A percentile compares a stretch with the other conserved stretches of the same genome.
These are phyloP conservation scores for Mycena epipterygia DNA, from an alignment of 768 basidiomycete genomes.

Conservation along the genomic window DNA sequence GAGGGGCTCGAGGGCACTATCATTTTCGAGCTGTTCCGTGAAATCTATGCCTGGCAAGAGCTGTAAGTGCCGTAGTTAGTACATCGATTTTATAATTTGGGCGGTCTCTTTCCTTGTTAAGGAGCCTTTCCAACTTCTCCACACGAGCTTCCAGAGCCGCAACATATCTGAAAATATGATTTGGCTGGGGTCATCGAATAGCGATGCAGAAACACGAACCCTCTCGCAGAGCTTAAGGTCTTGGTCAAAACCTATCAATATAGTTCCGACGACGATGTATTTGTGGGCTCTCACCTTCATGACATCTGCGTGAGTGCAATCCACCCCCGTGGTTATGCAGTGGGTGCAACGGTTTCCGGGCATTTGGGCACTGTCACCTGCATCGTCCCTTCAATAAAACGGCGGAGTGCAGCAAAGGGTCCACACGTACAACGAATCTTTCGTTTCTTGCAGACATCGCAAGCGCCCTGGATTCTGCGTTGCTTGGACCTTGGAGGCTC, in stretches of 20 bases:
- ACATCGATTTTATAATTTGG: background rate
- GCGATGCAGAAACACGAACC: slow-evolving; percentile 51
- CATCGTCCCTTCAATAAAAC: slow-evolving; percentile 1
- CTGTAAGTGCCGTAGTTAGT: slow-evolving; percentile 7
- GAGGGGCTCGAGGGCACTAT: slow-evolving; percentile 35
- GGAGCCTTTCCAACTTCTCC: slow-evolving; percentile 72
- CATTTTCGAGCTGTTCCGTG: slow-evolving; percentile 66
- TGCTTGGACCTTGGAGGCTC: background rate
- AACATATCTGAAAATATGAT: slow-evolving; percentile 60
- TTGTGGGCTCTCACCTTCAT: slow-evolving; percentile 66
- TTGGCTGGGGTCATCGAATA: background rate
- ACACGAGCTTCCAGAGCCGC: slow-evolving; percentile 72
- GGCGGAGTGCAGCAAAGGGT: background rate
- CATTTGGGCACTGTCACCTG: slow-evolving; percentile 78
- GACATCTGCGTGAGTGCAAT: slow-evolving; percentile 78
- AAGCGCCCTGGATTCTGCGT: slow-evolving; percentile 58
- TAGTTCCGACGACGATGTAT: background rate
- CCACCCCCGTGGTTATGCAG: slow-evolving; percentile 67
- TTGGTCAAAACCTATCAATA: slow-evolving; percentile 29
- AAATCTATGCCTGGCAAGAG: slow-evolving; percentile 76
- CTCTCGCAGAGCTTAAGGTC: slow-evolving; percentile 73
- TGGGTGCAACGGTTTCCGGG: slow-evolving; percentile 73
- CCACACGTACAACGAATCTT: slow-evolving; percentile 67
- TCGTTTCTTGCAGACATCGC: slow-evolving; percentile 80
- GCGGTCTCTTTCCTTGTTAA: slow-evolving; percentile 51